Percentiles rank a stretch among this genome's conserved stretches.
Conservation (phyloP, 345 rosid species). For the Streptanthus diversifolius region DNA sequence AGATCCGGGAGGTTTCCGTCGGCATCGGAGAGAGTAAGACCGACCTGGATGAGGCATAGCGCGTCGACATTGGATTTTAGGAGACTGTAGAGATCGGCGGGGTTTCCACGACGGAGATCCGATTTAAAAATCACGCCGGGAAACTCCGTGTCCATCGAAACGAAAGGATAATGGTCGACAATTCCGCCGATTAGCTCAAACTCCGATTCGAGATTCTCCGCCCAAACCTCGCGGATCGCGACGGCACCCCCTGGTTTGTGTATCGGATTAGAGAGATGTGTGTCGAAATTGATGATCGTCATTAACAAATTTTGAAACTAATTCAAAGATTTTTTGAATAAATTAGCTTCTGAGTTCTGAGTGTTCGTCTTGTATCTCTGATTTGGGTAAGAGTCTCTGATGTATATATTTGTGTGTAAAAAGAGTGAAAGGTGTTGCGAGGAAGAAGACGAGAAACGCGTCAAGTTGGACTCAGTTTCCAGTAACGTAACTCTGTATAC, state of each 20-base stretch:
- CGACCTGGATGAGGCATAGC: constrained; percentile 75
- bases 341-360: not conserved
- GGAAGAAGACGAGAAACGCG: constrained; percentile 22
- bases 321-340: no score
- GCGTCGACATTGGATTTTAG: constrained; percentile 80
- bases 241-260: constrained; percentile 25
- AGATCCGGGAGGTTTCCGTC: constrained; percentile 58
- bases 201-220: constrained; percentile 60
- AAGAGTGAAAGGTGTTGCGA: constrained; percentile 16
- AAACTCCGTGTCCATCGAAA: constrained; percentile 93
- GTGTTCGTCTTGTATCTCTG: not conserved
- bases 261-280: not conserved
- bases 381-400: not conserved
- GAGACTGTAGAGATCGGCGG: constrained; percentile 53
- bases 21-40: constrained; percentile 66
- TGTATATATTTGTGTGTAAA: not conserved
- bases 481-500: constrained; percentile 11
- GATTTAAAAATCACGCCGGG: constrained; percentile 57
- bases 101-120: constrained; percentile 30
- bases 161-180: constrained; percentile 54
- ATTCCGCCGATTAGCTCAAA: constrained; percentile 53
- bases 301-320: not conserved
- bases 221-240: constrained; percentile 72
- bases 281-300: constrained; percentile 2
- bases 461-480: constrained; percentile 4